phyloP scores from a whole-genome alignment of 306 rosid species.

The Citrullus colocynthis region DNA sequence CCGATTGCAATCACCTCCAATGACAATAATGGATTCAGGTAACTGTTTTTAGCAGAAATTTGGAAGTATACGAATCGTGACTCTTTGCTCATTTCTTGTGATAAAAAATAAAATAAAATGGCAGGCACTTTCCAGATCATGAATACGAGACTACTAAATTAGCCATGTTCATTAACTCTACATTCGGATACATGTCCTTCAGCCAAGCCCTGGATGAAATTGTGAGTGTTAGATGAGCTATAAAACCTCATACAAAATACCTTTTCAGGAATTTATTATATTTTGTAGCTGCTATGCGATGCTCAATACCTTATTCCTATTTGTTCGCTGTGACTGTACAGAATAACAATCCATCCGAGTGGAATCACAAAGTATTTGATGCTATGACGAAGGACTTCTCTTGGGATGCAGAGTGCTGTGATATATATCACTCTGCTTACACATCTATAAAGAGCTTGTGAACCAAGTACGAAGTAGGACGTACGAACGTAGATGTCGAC shows the following conservation, averaged over 20 bases:
- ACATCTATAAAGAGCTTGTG: conserved; percentile 35
- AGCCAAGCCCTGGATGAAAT: conserved; percentile 55
- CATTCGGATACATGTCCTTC: conserved; percentile 42
- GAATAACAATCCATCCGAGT: conserved; percentile 42
- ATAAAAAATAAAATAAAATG: neutral
- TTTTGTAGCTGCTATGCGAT: neutral
- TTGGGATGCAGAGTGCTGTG: conserved; percentile 87
- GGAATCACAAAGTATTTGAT: conserved; percentile 45
- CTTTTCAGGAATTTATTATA: neutral
- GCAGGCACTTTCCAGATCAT: conserved; percentile 34
- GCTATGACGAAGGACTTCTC: conserved; percentile 78
- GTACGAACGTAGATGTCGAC: neutral
- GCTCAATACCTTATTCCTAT: neutral
- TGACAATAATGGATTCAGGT: conserved; percentile 31
- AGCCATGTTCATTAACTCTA: conserved; percentile 46
- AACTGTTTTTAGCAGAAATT: neutral
- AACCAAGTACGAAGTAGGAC: conserved; percentile 2
- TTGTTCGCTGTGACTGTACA: conserved; percentile 14
- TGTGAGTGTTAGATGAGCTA: conserved; percentile 33
- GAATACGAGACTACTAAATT: conserved; percentile 34
- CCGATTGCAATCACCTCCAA: conserved; percentile 36
- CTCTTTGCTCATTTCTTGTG: neutral
- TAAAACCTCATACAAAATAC: neutral
- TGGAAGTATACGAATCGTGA: neutral
- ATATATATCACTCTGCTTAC: conserved; percentile 55